Evolutionary conservation across 2,329 filamentous ascomycete species (phyloP), one percentile per base, ranked within the genome.

Genomic region (Sporothrix phasma): DNA sequence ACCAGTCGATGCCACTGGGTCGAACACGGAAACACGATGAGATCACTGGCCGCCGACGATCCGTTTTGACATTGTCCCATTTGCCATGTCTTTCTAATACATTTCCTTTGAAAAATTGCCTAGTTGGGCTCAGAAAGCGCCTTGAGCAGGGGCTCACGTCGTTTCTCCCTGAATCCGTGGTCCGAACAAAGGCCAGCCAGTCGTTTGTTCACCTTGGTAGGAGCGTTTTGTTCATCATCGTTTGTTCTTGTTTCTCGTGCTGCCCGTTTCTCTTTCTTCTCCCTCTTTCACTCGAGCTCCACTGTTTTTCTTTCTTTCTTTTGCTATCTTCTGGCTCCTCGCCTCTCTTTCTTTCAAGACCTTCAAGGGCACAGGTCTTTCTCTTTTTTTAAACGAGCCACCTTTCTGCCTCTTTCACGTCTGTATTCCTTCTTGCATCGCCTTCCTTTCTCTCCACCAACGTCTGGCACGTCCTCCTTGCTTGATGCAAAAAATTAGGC

Each of bases 21-120:
- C 65, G 51, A 59, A 63, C 58, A 26, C 49, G 26, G 31, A 58
- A 59, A 58, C 60, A 43, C 45, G 11, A 43, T 62, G 63, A 62
- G 49, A 34, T 61, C 60, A 61, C 64, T 51, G 53, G 46, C 43
- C 58, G 29, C 39, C 24, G 56, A 39, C 19, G 56, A 61, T 45
- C 46, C 26, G 31, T 43, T 31, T 53, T 49, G 29, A 31, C 39
- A 58, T 43, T 56, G 31, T 51, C 15, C 4, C 13, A 15, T n/a
- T n/a, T 19, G 17, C 17, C 31, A n/a, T 56, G 31, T 13, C 13
- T 19, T 53, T 6, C n/a, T 34, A 17, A 10, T 51, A 31, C 19
- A 31, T 31, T 56, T 29, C n/a, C 2, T 17, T 15, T 29, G 51
- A 11, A 39, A 24, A 24, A 24, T 56, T 39, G 51, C 51, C 51